Evolutionary conservation across 345 rosid genomes (phyloP).

Genomic region (Aethionema arabicum): DNA sequence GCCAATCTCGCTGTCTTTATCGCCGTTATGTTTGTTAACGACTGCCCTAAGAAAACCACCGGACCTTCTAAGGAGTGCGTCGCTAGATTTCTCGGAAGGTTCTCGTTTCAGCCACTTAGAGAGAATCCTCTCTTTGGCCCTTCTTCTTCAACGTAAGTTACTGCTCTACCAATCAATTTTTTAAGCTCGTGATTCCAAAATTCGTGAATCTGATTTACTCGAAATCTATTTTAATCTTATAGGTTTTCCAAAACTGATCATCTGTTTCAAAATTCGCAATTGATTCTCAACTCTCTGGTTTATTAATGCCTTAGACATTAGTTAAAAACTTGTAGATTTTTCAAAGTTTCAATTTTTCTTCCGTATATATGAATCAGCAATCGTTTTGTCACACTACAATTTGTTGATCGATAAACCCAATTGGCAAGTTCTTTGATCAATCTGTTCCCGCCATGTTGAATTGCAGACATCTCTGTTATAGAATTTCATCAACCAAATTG

Average conservation of each 20-base stretch:
- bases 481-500: not conserved
- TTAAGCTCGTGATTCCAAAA: not conserved
- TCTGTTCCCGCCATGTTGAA: too few relatives aligned
- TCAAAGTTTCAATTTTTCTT: constrained; percentile 20
- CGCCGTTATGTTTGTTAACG: constrained; percentile 74
- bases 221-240: not conserved
- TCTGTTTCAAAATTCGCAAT: not conserved
- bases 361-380: not conserved
- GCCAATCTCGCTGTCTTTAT: constrained; percentile 71
- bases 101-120: constrained; percentile 80
- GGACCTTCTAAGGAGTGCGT: constrained; percentile 54
- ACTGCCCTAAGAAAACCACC: constrained; percentile 65
- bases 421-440: not conserved
- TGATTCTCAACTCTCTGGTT: not conserved
- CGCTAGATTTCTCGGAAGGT: constrained; percentile 69
- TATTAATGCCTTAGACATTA: not conserved
- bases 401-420: constrained; percentile 1
- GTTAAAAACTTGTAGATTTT: constrained; percentile 4
- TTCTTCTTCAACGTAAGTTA: constrained; percentile 75
- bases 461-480: constrained; percentile 5
- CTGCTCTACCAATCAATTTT: not conserved
- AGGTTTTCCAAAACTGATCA: constrained; percentile 5
- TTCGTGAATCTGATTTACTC: not conserved
- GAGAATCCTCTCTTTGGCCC: constrained; percentile 97
- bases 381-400: not conserved